These are phyloP conservation scores for Elsinoe fawcettii DNA, from an alignment of 2,329 filamentous ascomycete species.

Conservation along the genomic window DNA sequence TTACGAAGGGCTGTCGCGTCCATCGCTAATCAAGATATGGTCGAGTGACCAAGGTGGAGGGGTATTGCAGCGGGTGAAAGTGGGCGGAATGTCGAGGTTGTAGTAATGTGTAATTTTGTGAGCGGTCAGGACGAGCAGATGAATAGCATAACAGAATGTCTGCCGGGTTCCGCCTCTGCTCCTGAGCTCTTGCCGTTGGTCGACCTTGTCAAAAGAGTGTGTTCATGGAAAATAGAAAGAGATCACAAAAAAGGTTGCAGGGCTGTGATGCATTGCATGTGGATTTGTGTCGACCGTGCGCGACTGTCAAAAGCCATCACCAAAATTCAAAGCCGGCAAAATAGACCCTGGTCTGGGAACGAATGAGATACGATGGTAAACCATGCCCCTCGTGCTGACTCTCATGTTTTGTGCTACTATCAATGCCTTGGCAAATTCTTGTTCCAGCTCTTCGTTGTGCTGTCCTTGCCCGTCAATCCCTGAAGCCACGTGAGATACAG, in stretches of 20 bases:
- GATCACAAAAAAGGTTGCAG: conserved; percentile 3
- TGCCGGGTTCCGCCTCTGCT: background rate
- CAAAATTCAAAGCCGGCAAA: background rate
- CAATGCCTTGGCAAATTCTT: background rate
- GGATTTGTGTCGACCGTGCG: background rate
- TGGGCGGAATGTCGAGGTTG: background rate
- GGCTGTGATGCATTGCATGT: background rate
- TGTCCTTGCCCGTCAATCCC: background rate
- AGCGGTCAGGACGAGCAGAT: background rate
- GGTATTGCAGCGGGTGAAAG: background rate
- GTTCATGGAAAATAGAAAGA: background rate
- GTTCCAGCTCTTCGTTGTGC: background rate
- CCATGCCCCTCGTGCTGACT: background rate
- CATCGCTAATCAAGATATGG: conserved; percentile 43
- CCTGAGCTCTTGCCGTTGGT: conserved; percentile 1
- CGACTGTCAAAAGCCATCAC: background rate
- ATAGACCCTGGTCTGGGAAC: background rate
- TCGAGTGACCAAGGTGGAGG: background rate
- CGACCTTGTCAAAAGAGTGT: conserved; percentile 1
- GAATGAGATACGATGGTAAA: background rate
- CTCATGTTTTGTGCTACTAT: background rate
- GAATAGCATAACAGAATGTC: background rate
- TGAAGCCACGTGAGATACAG: background rate
- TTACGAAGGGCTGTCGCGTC: conserved; percentile 66
- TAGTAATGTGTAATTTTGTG: background rate